Percentiles rank a stretch among this genome's conserved stretches.
Evolutionary conservation across 1,284 basidiomycete genomes (phyloP).

Genomic region (Austroboletus olivaceoglutinosus): DNA sequence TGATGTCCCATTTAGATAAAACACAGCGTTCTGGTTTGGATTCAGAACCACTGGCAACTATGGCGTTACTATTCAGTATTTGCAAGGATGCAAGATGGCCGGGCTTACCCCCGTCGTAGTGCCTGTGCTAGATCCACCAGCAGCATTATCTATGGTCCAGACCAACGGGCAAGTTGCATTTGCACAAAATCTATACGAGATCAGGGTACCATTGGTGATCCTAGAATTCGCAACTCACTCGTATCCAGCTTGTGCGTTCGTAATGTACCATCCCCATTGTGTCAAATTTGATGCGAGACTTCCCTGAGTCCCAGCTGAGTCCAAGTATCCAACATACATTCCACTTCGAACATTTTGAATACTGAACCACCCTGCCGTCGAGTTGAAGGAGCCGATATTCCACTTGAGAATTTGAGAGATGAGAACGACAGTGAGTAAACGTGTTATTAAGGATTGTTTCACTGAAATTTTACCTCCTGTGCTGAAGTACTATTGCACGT

Average conservation of each 20-base stretch:
- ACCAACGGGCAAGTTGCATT: not conserved
- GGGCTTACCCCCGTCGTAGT: not conserved
- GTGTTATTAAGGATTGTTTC: not conserved
- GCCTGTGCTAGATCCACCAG: not conserved
- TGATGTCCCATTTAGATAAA: not conserved
- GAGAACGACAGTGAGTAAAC: not conserved
- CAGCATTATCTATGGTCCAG: not conserved
- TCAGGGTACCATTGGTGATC: not conserved
- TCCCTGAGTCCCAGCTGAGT: not conserved
- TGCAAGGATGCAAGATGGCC: not conserved
- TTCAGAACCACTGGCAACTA: not conserved
- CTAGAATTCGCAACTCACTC: not conserved
- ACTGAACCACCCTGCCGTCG: not conserved
- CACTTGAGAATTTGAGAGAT: not conserved
- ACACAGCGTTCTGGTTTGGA: not conserved
- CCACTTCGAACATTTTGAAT: not conserved
- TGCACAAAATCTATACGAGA: not conserved
- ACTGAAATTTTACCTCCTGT: not conserved
- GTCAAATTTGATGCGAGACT: too few species aligned
- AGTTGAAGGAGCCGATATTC: not conserved
- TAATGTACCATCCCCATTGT: not conserved
- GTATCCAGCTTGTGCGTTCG: not conserved
- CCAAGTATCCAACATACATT: not conserved
- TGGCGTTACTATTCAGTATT: not conserved
- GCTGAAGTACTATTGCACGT: not conserved